Evolutionary conservation across 768 basidiomycete genomes (phyloP).

Genomic region (Russula sp.): DNA sequence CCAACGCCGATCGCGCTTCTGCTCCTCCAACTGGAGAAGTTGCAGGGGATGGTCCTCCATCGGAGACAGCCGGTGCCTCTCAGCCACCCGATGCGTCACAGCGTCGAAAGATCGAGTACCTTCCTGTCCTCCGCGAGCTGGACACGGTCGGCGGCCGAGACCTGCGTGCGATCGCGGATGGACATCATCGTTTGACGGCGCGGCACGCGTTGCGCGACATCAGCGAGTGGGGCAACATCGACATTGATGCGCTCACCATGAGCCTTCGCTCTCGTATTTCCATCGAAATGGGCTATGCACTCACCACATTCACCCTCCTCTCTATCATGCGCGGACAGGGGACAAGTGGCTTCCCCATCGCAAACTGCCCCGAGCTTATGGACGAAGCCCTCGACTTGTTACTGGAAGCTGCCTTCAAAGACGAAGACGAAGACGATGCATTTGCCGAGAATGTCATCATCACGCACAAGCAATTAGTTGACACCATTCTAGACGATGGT

Average conservation of each 20-base stretch:
- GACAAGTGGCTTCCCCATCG: conserved; percentile 67
- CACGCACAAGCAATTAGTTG: conserved; percentile 62
- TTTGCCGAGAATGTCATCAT: conserved; percentile 30
- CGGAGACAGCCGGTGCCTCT: neutral
- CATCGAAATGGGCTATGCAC: conserved; percentile 79
- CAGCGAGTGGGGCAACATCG: conserved; percentile 82
- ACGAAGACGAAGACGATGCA: conserved; percentile 29
- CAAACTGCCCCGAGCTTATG: conserved; percentile 69
- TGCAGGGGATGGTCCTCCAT: neutral
- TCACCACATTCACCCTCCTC: conserved; percentile 80
- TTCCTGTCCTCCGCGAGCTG: conserved; percentile 69
- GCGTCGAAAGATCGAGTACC: conserved; percentile 82
- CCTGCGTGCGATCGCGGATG: conserved; percentile 55
- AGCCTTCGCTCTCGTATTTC: conserved; percentile 80
- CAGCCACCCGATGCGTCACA: conserved; percentile 35
- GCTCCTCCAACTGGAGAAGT: conserved; percentile 21
- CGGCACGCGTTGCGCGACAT: conserved; percentile 58
- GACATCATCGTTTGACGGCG: conserved; percentile 41
- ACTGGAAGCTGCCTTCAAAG: conserved; percentile 71
- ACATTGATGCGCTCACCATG: conserved; percentile 92
- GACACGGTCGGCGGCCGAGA: conserved; percentile 80
- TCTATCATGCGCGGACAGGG: conserved; percentile 67
- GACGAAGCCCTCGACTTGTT: conserved; percentile 84
- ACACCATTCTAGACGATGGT: conserved; percentile 49
- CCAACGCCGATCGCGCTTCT: conserved; percentile 24